Evolutionary conservation across 2,329 filamentous ascomycete species (phyloP).

Genomic region (Monosporascus ibericus): DNA sequence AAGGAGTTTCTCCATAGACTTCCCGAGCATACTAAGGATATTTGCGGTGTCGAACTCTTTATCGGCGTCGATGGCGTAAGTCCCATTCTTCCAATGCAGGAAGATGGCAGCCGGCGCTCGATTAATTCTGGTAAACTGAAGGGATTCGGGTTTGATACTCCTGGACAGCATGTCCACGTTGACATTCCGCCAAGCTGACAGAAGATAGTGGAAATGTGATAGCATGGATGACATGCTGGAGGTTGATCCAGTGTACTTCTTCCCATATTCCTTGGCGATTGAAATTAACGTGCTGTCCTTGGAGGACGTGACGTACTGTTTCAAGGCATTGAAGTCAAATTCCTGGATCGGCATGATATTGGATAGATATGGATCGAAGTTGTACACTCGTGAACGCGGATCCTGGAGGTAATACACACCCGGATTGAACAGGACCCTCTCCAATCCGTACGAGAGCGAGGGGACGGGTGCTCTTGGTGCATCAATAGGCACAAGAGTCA

Average conservation of each 20-base stretch:
- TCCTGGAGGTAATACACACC: constrained; percentile 92
- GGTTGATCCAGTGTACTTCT: constrained; percentile 88
- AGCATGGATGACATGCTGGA: constrained; percentile 91
- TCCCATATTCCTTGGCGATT: constrained; percentile 59
- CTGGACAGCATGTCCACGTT: constrained; percentile 62
- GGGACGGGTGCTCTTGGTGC: constrained; percentile 42
- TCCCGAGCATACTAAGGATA: constrained; percentile 84
- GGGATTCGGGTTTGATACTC: constrained; percentile 54
- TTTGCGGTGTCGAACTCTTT: constrained; percentile 84
- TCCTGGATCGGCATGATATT: constrained; percentile 89
- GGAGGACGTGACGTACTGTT: constrained; percentile 86
- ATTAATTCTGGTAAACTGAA: constrained; percentile 65
- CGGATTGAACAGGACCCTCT: constrained; percentile 90
- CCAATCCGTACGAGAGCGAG: constrained; percentile 65
- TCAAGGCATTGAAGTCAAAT: constrained; percentile 85
- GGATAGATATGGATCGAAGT: constrained; percentile 92
- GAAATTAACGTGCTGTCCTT: constrained; percentile 67
- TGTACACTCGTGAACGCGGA: constrained; percentile 79
- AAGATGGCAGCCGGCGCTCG: constrained; percentile 75
- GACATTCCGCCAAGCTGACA: constrained; percentile 76
- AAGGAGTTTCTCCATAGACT: constrained; percentile 93
- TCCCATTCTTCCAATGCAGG: constrained; percentile 72
- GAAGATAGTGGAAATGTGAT: constrained; percentile 85
- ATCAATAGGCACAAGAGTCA: constrained; percentile 27
- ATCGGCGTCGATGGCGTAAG: constrained; percentile 92